Evolutionary conservation across 1,284 basidiomycete genomes (phyloP).

Genomic region (Cryptococcus sp.): DNA sequence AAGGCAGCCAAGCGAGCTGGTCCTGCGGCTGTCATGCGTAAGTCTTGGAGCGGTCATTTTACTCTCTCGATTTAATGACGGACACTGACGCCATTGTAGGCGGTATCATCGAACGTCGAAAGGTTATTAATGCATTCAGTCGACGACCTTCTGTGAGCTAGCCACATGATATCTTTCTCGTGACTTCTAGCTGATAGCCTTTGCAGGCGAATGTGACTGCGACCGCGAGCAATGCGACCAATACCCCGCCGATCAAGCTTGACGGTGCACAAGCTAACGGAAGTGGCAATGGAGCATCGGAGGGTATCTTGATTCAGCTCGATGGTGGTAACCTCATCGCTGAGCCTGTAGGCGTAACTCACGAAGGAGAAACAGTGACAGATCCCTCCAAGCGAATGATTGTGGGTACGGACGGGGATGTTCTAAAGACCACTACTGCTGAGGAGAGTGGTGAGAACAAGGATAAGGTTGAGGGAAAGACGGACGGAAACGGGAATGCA

Average conservation of each 20-base stretch:
- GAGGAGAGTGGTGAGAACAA: slow-evolving; percentile 5
- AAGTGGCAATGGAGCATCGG: slow-evolving; percentile 7
- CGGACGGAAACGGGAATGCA: not conserved
- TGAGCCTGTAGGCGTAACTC: slow-evolving; percentile 28
- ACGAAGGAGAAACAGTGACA: slow-evolving; percentile 1
- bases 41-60: slow-evolving; percentile 11
- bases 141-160: slow-evolving; percentile 41
- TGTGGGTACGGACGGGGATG: slow-evolving; percentile 3
- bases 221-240: too few relatives aligned
- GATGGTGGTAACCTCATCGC: slow-evolving; percentile 34
- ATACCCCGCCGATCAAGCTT: not conserved
- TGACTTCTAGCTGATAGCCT: slow-evolving; percentile 1
- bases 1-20: slow-evolving; percentile 67
- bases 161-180: slow-evolving; percentile 7
- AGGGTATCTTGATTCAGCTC: slow-evolving; percentile 39
- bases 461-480: slow-evolving; percentile 3
- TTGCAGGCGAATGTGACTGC: too few relatives aligned
- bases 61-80: slow-evolving; percentile 1
- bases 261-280: slow-evolving; percentile 2
- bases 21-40: slow-evolving; percentile 73
- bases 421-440: not conserved
- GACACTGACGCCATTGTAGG: slow-evolving; percentile 24
- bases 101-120: slow-evolving; percentile 54
- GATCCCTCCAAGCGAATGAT: slow-evolving; percentile 10
- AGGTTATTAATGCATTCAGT: slow-evolving; percentile 44